These are phyloP conservation scores for Dillenia turbinata DNA, from an alignment of 164 flowering plant genomes.

Conservation along the genomic window DNA sequence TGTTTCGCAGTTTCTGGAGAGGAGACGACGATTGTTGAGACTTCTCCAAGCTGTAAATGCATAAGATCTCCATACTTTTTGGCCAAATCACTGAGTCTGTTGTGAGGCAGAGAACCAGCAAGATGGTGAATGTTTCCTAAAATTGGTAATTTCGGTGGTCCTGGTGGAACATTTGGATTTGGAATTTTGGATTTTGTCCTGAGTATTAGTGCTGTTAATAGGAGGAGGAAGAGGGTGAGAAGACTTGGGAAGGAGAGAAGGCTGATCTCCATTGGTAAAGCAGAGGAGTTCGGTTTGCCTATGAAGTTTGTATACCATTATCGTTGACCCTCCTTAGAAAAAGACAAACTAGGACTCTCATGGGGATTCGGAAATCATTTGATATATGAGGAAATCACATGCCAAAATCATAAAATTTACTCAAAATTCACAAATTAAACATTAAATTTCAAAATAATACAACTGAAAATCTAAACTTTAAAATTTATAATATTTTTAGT, in stretches of 20 bases:
- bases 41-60: conserved; percentile 39
- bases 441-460: too few relatives aligned
- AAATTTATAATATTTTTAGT: too few relatives aligned
- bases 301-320: too few relatives aligned
- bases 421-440: too few relatives aligned
- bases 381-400: too few relatives aligned
- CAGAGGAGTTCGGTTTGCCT: too few relatives aligned
- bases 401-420: too few relatives aligned
- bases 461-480: too few relatives aligned
- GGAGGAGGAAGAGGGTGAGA: conserved; percentile 5
- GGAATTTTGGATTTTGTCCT: conserved; percentile 1
- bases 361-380: too few relatives aligned
- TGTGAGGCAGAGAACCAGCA: conserved; percentile 28
- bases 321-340: too few relatives aligned
- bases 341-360: too few relatives aligned
- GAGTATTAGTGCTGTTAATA: conserved; percentile 4
- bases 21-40: conserved; percentile 32
- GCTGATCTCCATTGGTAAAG: too few relatives aligned
- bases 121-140: conserved; percentile 39
- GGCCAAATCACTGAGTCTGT: conserved; percentile 25
- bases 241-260: background rate
- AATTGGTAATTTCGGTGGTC: conserved; percentile 36
- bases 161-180: conserved; percentile 25
- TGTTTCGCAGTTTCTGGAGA: conserved; percentile 11
- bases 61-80: conserved; percentile 40